phyloP scores from a whole-genome alignment of 2,329 filamentous ascomycete genomes.

The Penicillium sp. region DNA sequence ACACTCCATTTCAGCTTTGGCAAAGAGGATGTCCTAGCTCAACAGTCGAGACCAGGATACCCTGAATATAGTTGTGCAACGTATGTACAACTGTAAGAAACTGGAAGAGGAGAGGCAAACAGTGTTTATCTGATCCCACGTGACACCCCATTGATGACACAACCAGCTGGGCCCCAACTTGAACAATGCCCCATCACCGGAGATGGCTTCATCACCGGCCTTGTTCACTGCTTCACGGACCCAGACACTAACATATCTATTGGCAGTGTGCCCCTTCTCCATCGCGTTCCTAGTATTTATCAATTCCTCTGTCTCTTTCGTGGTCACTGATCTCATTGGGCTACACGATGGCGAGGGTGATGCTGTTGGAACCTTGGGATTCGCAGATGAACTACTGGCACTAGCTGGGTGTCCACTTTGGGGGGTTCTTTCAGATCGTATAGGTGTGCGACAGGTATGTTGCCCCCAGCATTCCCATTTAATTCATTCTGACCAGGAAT shows the following conservation, averaged over 20 bases:
- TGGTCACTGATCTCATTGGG: conserved; percentile 60
- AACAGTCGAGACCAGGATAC: neutral
- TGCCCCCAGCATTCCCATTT: neutral
- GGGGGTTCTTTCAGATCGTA: conserved; percentile 49
- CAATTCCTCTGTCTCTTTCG: conserved; percentile 61
- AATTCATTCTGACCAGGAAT: conserved; percentile 5
- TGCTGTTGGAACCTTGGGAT: conserved; percentile 54
- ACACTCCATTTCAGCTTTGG: neutral
- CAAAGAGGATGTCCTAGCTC: neutral
- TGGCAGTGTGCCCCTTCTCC: conserved; percentile 60
- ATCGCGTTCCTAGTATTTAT: conserved; percentile 64
- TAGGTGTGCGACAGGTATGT: conserved; percentile 47
- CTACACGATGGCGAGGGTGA: conserved; percentile 54
- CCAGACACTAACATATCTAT: conserved; percentile 57
- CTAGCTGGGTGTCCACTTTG: conserved; percentile 47
- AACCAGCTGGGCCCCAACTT: conserved; percentile 1
- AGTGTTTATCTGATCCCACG: conserved; percentile 6
- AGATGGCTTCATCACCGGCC: conserved; percentile 30
- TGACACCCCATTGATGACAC: conserved; percentile 3
- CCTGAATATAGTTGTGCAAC: neutral
- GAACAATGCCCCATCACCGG: conserved; percentile 16
- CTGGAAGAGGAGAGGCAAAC: neutral
- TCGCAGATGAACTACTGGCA: conserved; percentile 48
- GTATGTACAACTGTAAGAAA: neutral
- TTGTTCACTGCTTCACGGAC: conserved; percentile 55